phyloP scores from a whole-genome alignment of 352 stramenopile genomes.

The Phytophthora parvispora region DNA sequence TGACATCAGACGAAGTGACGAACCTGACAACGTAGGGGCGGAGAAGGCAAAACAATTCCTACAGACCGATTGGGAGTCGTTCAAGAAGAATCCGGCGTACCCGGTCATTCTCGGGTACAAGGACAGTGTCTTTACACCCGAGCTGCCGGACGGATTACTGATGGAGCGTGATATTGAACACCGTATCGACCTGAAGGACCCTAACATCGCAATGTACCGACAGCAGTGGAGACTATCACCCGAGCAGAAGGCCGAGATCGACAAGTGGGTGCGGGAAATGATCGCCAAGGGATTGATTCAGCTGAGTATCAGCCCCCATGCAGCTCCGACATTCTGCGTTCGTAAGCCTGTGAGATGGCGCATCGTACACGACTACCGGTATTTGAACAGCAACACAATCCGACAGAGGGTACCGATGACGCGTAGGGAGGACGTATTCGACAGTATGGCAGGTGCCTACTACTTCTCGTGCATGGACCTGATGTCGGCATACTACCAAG shows the following conservation, averaged over 20 bases:
- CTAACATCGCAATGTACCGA: too few species aligned
- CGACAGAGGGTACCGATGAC: not conserved
- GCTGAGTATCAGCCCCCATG: not conserved
- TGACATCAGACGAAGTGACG: not conserved
- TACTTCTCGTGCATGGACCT: slow-evolving; percentile 30
- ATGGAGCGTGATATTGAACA: too few species aligned
- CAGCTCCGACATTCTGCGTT: not conserved
- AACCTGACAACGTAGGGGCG: not conserved
- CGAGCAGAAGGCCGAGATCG: too few species aligned
- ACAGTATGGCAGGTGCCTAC: not conserved
- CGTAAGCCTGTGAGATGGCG: too few species aligned
- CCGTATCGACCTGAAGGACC: too few species aligned
- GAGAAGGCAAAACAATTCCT: not conserved
- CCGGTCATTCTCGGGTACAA: not conserved
- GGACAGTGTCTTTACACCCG: not conserved
- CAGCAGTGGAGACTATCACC: too few species aligned
- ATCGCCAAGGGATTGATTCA: not conserved
- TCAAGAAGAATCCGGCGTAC: not conserved
- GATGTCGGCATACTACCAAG: slow-evolving; percentile 27
- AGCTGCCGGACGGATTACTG: not conserved
- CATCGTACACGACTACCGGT: not conserved
- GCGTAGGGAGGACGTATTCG: not conserved
- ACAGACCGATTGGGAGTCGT: not conserved
- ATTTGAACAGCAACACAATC: not conserved
- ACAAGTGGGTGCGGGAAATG: too few species aligned